Conservation (phyloP, 2,329 filamentous ascomycete species). For the Diaporthe ampelina region DNA sequence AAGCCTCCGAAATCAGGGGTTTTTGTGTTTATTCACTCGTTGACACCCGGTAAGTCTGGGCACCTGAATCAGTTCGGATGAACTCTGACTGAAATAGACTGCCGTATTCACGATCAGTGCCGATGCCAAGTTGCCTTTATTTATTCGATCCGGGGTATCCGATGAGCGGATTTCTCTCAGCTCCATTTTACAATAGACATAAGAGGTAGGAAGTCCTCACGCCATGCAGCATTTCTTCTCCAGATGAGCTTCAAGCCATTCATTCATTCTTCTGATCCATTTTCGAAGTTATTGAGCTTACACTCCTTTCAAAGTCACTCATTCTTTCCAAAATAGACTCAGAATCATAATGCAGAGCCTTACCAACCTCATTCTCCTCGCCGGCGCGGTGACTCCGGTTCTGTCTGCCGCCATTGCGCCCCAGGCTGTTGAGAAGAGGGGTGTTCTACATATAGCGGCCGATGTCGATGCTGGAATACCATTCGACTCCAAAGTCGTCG, state of each 20-base stretch:
- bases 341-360: constrained; percentile 19
- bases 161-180: not conserved
- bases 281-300: not conserved
- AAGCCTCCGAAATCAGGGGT: constrained; percentile 19
- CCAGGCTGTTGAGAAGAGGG: not conserved
- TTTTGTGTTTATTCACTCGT: not conserved
- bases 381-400: constrained; percentile 7
- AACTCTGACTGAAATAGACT: constrained; percentile 19
- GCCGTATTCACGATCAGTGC: not conserved
- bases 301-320: constrained; percentile 17
- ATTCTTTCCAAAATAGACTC: not conserved
- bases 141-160: constrained; percentile 8
- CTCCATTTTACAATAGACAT: not conserved
- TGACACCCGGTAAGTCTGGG: not conserved
- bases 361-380: constrained; percentile 17
- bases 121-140: not conserved
- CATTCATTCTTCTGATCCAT: not conserved
- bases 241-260: not conserved
- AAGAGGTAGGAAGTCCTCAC: not conserved
- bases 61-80: constrained; percentile 18
- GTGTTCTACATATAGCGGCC: not conserved
- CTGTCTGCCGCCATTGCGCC: constrained; percentile 1
- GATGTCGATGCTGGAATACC: not conserved
- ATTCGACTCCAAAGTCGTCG: not conserved
- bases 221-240: fast-evolving